phyloP scores from a whole-genome alignment of 1,139 yeast genomes.

The Yamadazyma jaroonii region DNA sequence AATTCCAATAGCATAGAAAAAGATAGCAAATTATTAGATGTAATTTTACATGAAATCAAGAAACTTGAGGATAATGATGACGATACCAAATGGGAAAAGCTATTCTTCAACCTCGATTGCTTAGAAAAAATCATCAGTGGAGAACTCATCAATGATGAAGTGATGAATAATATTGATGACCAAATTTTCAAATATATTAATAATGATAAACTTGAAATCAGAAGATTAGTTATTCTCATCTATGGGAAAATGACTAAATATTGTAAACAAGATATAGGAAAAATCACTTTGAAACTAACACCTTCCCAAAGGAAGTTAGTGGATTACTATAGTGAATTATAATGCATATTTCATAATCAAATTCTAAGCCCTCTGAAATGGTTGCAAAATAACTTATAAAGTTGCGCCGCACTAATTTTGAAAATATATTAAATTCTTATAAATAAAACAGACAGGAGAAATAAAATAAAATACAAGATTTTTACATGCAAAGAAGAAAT shows the following conservation, averaged over 20 bases:
- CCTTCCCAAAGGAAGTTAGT: conserved; percentile 14
- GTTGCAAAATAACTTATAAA: no score
- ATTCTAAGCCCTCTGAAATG: no score
- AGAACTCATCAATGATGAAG: conserved; percentile 1
- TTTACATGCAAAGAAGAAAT: not conserved
- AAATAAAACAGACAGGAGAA: conserved; percentile 5
- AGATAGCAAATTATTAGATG: conserved; percentile 4
- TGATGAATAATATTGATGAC: conserved; percentile 23
- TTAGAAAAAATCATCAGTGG: conserved; percentile 4
- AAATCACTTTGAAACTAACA: conserved; percentile 5
- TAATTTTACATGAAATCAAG: conserved; percentile 1
- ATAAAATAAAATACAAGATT: conserved; percentile 3
- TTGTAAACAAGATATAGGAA: not conserved
- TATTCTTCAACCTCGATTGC: conserved; percentile 8
- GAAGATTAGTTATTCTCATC: conserved; percentile 39
- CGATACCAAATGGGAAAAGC: not conserved
- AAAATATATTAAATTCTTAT: not conserved
- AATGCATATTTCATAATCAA: not conserved
- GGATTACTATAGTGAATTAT: conserved; percentile 12
- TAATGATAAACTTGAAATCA: conserved; percentile 34
- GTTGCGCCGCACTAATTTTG: not conserved
- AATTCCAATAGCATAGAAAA: not conserved
- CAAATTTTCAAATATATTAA: conserved; percentile 25
- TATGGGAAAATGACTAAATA: conserved; percentile 33
- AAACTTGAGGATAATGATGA: not conserved